Conservation (phyloP, 345 rosid species). For the Hibiscus syriacus region DNA sequence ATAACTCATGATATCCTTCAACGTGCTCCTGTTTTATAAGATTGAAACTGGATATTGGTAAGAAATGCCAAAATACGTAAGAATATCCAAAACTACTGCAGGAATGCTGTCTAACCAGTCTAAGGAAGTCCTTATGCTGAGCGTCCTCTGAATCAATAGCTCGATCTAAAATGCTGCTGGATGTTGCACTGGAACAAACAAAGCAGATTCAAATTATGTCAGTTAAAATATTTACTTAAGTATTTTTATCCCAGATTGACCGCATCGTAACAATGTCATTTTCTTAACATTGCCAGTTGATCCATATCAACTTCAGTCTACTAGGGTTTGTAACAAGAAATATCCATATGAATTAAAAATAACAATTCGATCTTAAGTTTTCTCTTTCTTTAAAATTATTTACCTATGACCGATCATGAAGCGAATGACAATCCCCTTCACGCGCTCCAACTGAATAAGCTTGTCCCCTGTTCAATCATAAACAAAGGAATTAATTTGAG, state of each 20-base stretch:
- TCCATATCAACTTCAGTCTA: not conserved
- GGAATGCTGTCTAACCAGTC: conserved; percentile 55
- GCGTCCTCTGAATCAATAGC: conserved; percentile 95
- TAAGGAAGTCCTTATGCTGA: conserved; percentile 92
- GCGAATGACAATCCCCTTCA: conserved; percentile 79
- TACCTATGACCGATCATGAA: conserved; percentile 99
- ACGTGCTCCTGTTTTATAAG: conserved; percentile 64
- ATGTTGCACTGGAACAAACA: conserved; percentile 67
- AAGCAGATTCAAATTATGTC: conserved; percentile 7
- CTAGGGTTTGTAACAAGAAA: not conserved
- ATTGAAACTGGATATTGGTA: not conserved
- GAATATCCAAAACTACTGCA: not conserved
- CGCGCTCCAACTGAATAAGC: conserved; percentile 70
- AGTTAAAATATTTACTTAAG: conserved; percentile 5
- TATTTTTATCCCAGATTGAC: not conserved
- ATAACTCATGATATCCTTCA: conserved; percentile 95
- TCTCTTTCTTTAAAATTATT: not conserved
- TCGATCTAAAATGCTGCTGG: conserved; percentile 88
- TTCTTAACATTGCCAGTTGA: not conserved
- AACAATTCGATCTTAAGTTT: too few relatives aligned
- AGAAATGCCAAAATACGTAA: not conserved
- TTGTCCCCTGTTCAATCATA: conserved; percentile 50
- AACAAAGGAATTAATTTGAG: not conserved
- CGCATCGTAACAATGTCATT: not conserved
- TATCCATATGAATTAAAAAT: not conserved